Conservation (phyloP, 805 yeast genomes). For the Teunomyces gatunensis region DNA sequence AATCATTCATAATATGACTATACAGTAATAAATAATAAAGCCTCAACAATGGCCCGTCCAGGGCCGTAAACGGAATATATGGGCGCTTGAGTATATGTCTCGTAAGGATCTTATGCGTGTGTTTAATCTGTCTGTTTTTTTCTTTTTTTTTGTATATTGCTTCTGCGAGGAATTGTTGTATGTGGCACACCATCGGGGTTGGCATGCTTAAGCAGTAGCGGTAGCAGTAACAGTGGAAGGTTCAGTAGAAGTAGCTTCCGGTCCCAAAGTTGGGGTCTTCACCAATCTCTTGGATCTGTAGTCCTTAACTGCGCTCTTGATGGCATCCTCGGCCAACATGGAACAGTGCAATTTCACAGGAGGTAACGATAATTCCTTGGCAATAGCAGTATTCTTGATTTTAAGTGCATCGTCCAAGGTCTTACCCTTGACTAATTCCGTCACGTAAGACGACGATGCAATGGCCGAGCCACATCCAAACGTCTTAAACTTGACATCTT, state of each 20-base stretch:
- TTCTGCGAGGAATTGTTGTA: not conserved
- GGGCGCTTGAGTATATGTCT: not conserved
- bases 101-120: not conserved
- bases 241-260: conserved; percentile 5
- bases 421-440: conserved; percentile 94
- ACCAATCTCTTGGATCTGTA: conserved; percentile 75
- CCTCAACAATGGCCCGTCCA: conserved; percentile 1
- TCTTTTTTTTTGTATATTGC: not conserved
- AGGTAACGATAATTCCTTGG: conserved; percentile 90
- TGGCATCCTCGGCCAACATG: conserved; percentile 98
- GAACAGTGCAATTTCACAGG: conserved; percentile 98
- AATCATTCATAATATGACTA: conserved; percentile 1
- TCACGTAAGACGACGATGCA: conserved; percentile 92
- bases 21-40: conserved; percentile 2
- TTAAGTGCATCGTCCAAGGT: conserved; percentile 88
- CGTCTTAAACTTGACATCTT: conserved; percentile 96
- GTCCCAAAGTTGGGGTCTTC: conserved; percentile 56
- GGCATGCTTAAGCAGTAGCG: conserved; percentile 12
- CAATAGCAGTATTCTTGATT: conserved; percentile 91
- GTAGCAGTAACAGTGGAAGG: not conserved
- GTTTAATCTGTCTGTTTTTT: not conserved
- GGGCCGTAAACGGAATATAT: conserved; percentile 2
- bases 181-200: not conserved
- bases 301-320: conserved; percentile 94
- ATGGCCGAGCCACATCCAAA: conserved; percentile 99